These are phyloP conservation scores for Kodamaea lidongshanica DNA, from an alignment of 805 yeast species.

Conservation along the genomic window DNA sequence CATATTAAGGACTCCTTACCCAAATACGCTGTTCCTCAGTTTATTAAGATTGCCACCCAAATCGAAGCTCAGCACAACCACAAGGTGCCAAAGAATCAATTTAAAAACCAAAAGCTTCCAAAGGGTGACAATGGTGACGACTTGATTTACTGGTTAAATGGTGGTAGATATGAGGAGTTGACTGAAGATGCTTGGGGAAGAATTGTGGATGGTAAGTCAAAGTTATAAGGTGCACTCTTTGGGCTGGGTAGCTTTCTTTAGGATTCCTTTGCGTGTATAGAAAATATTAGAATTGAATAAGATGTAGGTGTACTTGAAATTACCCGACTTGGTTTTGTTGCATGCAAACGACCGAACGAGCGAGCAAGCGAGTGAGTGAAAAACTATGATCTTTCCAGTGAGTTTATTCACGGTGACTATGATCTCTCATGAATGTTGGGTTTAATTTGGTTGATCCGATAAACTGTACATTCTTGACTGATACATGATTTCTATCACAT, in stretches of 20 bases:
- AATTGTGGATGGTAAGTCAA: constrained; percentile 33
- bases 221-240: constrained; percentile 22
- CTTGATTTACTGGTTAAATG: constrained; percentile 63
- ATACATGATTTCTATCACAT: too few relatives aligned
- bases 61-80: constrained; percentile 74
- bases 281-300: background rate
- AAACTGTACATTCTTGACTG: too few relatives aligned
- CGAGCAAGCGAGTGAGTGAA: too few relatives aligned
- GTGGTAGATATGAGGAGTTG: constrained; percentile 50
- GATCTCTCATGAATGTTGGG: too few relatives aligned
- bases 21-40: constrained; percentile 78
- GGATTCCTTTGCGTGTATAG: background rate
- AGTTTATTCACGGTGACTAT: too few relatives aligned
- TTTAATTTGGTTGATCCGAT: too few relatives aligned
- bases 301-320: too few relatives aligned
- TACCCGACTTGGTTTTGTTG: background rate
- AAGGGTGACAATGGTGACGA: constrained; percentile 58
- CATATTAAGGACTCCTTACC: constrained; percentile 49
- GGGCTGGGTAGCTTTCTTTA: background rate
- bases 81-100: constrained; percentile 67
- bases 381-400: too few relatives aligned
- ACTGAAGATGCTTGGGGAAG: constrained; percentile 51
- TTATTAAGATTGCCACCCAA: constrained; percentile 56
- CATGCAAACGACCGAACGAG: background rate
- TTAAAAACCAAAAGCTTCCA: constrained; percentile 64